These are phyloP conservation scores for Entomortierella beljakovae DNA, from an alignment of 192 early-diverging fungal genomes.

Conservation along the genomic window DNA sequence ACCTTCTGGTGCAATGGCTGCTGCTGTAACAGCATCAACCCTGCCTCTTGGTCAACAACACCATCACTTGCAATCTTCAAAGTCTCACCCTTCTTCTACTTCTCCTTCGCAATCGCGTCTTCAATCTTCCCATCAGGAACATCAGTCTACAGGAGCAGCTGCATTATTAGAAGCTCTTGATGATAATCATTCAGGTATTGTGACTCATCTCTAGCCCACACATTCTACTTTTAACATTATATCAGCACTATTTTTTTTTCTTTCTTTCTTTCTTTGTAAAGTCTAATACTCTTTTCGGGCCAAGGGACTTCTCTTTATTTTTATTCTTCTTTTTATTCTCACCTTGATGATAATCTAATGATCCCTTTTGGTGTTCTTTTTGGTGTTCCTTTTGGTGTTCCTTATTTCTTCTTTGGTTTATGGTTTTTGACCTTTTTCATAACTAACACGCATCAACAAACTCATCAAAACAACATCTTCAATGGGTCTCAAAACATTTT, in stretches of 20 bases:
- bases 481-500: conserved; percentile 23
- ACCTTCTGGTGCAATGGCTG: conserved; percentile 19
- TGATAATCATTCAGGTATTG: not conserved
- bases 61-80: conserved; percentile 3
- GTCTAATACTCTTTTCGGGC: too few relatives aligned
- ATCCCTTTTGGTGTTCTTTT: too few relatives aligned
- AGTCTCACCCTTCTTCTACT: not conserved
- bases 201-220: conserved; percentile 7
- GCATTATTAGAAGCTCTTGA: conserved; percentile 21
- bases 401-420: too few relatives aligned
- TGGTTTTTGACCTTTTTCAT: too few relatives aligned
- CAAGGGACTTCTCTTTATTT: too few relatives aligned
- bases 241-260: too few relatives aligned
- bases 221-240: too few relatives aligned
- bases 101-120: not conserved
- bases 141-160: not conserved
- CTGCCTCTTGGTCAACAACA: conserved; percentile 34
- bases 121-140: not conserved
- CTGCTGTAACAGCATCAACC: conserved; percentile 19
- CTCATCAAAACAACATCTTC: not conserved
- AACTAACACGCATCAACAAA: not conserved
- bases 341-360: too few relatives aligned
- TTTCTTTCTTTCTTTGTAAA: too few relatives aligned
- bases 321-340: too few relatives aligned
- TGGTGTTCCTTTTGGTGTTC: too few relatives aligned